Base-by-base conservation (phyloP, 1,284 basidiomycete species). In the Agroathelia rolfsii region DNA sequence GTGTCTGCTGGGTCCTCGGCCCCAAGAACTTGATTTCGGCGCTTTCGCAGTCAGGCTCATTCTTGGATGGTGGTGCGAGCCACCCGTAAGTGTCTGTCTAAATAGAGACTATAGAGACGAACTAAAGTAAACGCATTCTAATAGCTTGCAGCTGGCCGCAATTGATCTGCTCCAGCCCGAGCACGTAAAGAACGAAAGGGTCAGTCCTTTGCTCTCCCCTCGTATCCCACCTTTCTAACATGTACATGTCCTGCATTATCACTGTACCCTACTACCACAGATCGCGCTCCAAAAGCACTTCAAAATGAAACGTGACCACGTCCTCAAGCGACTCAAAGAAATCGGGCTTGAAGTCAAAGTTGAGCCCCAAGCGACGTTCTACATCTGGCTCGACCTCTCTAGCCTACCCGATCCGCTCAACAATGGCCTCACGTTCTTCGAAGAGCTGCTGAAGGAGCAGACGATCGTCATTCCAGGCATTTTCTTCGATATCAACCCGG, bases 1-100 rank as follows among this genome's bases (percentile, higher is more conserved):
- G 92, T 47, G 67, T 92, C 21, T 93, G 89, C 62, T 96, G 92
- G 92, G 89, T 95, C 11, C 56, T 95, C n/a, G 93, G 87, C 0
- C 90, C 89, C n/a, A 88, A 82, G 59, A 81, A 84, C 50, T 56
- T 94, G 29, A 69, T 94, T 46, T 78, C 78, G 6, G 89, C 88
- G 1, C 71, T 94, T 28, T 84, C 83, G 12, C 89, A 93, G 48
- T 83, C 82, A 16, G 76, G 85, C 3, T 86, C 82, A 12, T 92
- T 88, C 72, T 62, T 92, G 41, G 87, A 92, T 45, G 87, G 87
- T 27, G 87, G 87, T 39, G 84, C 85, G 2, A 88, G 85, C 49
- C 86, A 90, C 50, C 84, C 86, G 78, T 86, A 52, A 50, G 78
- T 59, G 7, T 15, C 11, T 30, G 21, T 34, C 16, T 25, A 34